Conservation (phyloP, 257 asterid species). For the Penstemon barbatus region DNA sequence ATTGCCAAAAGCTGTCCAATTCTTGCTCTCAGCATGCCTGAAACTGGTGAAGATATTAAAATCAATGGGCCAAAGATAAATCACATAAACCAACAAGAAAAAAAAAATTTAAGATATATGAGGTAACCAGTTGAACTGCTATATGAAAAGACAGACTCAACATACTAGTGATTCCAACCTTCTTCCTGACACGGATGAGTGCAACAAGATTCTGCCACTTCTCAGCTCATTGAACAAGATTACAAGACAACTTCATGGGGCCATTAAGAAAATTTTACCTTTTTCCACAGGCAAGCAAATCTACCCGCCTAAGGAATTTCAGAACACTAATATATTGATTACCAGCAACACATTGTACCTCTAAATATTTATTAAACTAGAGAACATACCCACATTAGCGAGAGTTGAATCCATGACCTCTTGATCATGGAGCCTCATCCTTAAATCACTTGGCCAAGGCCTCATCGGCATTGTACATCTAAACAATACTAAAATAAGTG, state of each 20-base stretch:
- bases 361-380: neutral
- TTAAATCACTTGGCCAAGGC: neutral
- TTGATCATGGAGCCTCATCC: no score
- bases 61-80: conserved; percentile 9
- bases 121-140: conserved; percentile 9
- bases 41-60: conserved; percentile 15
- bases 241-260: conserved; percentile 14
- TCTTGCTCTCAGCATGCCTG: conserved; percentile 27
- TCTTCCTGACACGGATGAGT: conserved; percentile 21
- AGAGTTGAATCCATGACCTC: no score
- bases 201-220: conserved; percentile 17
- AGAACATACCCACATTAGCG: no score
- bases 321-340: conserved; percentile 1
- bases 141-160: conserved; percentile 21
- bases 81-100: conserved; percentile 8
- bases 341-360: neutral
- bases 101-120: conserved; percentile 12
- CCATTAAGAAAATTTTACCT: neutral
- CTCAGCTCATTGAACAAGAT: neutral
- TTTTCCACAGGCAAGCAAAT: conserved; percentile 11
- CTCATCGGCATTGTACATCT: no score
- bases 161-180: conserved; percentile 27
- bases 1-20: conserved; percentile 2
- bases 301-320: conserved; percentile 18
- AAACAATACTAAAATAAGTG: conserved; percentile 13